Evolutionary conservation across 306 rosid genomes (phyloP), one percentile per base, ranked within the genome.

Genomic region (Cucurbita argyrosperma): DNA sequence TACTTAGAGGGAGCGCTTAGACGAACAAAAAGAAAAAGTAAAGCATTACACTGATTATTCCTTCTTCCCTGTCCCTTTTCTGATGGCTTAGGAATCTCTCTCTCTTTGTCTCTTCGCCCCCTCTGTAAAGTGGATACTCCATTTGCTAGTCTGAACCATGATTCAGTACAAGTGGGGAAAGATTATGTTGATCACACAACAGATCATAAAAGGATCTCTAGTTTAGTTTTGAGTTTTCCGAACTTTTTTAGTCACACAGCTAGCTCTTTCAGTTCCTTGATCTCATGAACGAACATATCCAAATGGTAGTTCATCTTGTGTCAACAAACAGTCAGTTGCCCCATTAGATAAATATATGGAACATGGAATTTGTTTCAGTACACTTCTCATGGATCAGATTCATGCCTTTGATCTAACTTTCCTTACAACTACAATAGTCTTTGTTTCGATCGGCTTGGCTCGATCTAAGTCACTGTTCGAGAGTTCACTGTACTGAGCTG

Each of bases 11-110:
- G 42, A 49, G 49, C 50, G 47, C 45, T 30, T 70, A 51, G 74
- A 35, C 21, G 43, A 14, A 23, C 7, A 14, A 46, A 15, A 26
- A 35, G 30, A 30, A 70, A 21, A 67, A 67, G 55, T 12, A n/a
- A n/a, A n/a, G 52, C 54, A 21, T 49, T 57, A 23, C 79, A 49
- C 72, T 10, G 7, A n/a, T 63, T 26, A 69, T 68, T 68, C 58
- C 74, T 69, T 49, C 74, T 47, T 69, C 23, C 74, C 14, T 69
- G 26, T 15, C 42, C 26, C 7, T 30, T 69, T 47, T 69, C 8
- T 23, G 57, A 60, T 73, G 79, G 71, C 80, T 77, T 77, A 81
- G 79, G 87, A 83, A 85, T 83, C 91, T 76, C 82, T 39, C 11
- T 78, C 14, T 78, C 59, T 51, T 72, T 83, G 77, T 42, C 78